Evolutionary conservation across 2,329 filamentous ascomycete genomes (phyloP), one percentile per base, ranked within the genome.

Genomic region (Scorias spongiosa): DNA sequence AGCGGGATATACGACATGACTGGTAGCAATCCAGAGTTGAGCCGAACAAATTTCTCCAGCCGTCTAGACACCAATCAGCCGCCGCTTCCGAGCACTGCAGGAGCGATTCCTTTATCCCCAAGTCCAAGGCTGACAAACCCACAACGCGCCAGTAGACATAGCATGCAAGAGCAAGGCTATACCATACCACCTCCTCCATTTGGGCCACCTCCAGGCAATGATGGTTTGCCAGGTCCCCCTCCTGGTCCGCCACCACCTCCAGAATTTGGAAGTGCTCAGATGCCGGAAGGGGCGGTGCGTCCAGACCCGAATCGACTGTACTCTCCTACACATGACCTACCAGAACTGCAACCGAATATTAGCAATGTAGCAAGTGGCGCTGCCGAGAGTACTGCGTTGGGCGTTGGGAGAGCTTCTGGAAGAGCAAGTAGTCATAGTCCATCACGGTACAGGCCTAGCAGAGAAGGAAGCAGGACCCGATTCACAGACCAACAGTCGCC

Each of bases 21-120:
- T 4, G 65, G 65, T 10, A 64, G 64, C 44, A 69, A 67, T 43
- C 66, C 67, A 29, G 64, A 64, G 18, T 49, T 67, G 11, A 63
- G 64, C 14, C 59, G 66, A 40, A 60, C 60, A 11, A 57, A 57
- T 40, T 50, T 59, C 36, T 17, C 38, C 2, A 50, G 50, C 37
- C 38, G 42, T 20, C 43, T 50, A 38, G 43, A 50, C 20, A 56
- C 50, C 29, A 53, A 48, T 15, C 53, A 57, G 37, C 60, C 60
- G 37, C 60, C 60, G 12, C 44, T 62, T 12, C 60, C 60, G 12
- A 51, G 54, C 10, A 49, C 52, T 18, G 59, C 60, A 14, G 58
- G 57, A 18, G 47, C 51, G 28, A 42, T 60, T 28, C 43, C 47
- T 26, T 39, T 39, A 17, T 36, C 32, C 32, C 32, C 32, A 36